phyloP scores from a whole-genome alignment of 1,139 yeast species.

The Tardiomyces blankii region DNA sequence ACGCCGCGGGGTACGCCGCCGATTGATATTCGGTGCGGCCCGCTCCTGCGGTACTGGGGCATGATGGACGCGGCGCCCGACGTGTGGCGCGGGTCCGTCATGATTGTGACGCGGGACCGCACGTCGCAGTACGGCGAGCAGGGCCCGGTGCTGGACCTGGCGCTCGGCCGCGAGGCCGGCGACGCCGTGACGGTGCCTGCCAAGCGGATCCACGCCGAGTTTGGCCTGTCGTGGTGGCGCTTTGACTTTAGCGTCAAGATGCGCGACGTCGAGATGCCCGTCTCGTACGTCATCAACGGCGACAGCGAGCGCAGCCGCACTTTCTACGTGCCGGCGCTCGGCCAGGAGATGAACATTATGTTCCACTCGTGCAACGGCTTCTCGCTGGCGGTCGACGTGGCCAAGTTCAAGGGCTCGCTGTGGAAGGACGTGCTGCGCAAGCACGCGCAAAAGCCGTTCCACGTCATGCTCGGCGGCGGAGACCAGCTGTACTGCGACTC shows the following conservation, averaged over 20 bases:
- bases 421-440: slow-evolving; percentile 77
- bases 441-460: slow-evolving; percentile 56
- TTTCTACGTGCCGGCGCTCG: slow-evolving; percentile 47
- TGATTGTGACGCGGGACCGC: slow-evolving; percentile 45
- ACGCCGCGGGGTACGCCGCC: slow-evolving; percentile 1
- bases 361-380: slow-evolving; percentile 93
- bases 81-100: slow-evolving; percentile 53
- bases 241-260: slow-evolving; percentile 39
- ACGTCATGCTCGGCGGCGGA: slow-evolving; percentile 96
- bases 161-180: slow-evolving; percentile 15
- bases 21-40: slow-evolving; percentile 45
- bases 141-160: slow-evolving; percentile 31
- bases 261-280: slow-evolving; percentile 41
- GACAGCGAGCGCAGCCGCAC: slow-evolving; percentile 30
- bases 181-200: slow-evolving; percentile 10
- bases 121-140: slow-evolving; percentile 19
- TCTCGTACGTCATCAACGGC: slow-evolving; percentile 46
- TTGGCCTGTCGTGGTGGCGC: slow-evolving; percentile 50
- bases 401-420: slow-evolving; percentile 55
- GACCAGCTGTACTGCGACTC: slow-evolving; percentile 90
- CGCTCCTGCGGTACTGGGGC: slow-evolving; percentile 57
- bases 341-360: slow-evolving; percentile 65
- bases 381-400: slow-evolving; percentile 60
- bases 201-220: slow-evolving; percentile 34
- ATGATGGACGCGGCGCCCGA: slow-evolving; percentile 38